Evolutionary conservation across 176 grass and related monocot species (phyloP).

Genomic region (Aegilops sharonensis): DNA sequence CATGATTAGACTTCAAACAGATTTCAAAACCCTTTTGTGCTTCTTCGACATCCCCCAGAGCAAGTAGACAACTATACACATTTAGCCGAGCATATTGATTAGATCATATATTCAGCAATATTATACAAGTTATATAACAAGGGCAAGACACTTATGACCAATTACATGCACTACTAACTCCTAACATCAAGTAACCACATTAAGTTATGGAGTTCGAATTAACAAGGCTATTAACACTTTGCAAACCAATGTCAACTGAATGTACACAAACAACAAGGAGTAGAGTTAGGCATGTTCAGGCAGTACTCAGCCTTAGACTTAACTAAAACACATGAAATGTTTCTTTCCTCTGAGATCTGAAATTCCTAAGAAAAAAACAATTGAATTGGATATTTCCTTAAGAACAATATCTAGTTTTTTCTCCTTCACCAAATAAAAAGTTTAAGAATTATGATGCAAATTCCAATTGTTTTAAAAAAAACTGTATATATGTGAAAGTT

Average conservation of each 20-base stretch:
- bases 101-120: constrained; percentile 18
- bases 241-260: constrained; percentile 9
- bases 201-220: neutral
- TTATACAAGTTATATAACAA: constrained; percentile 14
- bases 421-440: neutral
- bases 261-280: neutral
- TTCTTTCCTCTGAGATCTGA: constrained; percentile 4
- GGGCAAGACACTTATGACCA: neutral
- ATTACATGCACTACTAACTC: constrained; percentile 14
- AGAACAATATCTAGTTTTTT: constrained; percentile 10
- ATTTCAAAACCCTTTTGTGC: constrained; percentile 70
- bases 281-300: neutral
- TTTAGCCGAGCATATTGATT: constrained; percentile 31
- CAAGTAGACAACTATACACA: constrained; percentile 74
- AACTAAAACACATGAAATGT: constrained; percentile 3
- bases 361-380: neutral
- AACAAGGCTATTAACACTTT: constrained; percentile 15
- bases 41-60: constrained; percentile 70
- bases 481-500: neutral
- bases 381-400: constrained; percentile 18
- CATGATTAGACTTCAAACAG: constrained; percentile 65
- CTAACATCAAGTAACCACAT: neutral
- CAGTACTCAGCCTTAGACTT: constrained; percentile 11
- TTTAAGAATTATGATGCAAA: constrained; percentile 11
- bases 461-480: neutral